Evolutionary conservation across 768 basidiomycete species (phyloP).

Genomic region (Suillus tomentosus): DNA sequence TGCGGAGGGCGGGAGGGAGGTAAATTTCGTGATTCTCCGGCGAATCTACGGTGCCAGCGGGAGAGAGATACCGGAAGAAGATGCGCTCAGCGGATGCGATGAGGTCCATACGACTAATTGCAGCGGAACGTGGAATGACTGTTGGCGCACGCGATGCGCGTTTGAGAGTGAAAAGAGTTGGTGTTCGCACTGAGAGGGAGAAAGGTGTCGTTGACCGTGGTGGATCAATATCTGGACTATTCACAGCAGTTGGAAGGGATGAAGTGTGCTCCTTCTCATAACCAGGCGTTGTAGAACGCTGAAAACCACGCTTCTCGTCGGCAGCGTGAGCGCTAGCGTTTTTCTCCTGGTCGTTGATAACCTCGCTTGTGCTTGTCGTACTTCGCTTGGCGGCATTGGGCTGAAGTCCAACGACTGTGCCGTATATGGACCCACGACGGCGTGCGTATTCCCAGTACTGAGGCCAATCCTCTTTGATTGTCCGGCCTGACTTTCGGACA

Average conservation of each 20-base stretch:
- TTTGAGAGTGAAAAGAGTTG: slow-evolving; percentile 72
- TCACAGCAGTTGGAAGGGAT: slow-evolving; percentile 49
- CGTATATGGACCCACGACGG: slow-evolving; percentile 89
- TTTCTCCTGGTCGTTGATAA: slow-evolving; percentile 71
- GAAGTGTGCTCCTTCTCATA: slow-evolving; percentile 38
- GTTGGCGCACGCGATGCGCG: slow-evolving; percentile 91
- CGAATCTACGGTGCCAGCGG: too few species aligned
- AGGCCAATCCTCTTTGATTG: slow-evolving; percentile 97
- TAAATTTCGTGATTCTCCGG: too few species aligned
- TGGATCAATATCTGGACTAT: slow-evolving; percentile 41
- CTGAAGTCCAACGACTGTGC: slow-evolving; percentile 80
- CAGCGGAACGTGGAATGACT: slow-evolving; percentile 51
- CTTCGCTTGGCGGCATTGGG: slow-evolving; percentile 70
- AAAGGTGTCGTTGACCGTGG: slow-evolving; percentile 81
- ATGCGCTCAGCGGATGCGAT: too few species aligned
- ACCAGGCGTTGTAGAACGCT: slow-evolving; percentile 50
- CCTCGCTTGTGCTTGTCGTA: slow-evolving; percentile 77
- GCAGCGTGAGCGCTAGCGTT: slow-evolving; percentile 51
- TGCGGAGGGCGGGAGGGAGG: too few species aligned
- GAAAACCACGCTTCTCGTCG: slow-evolving; percentile 50
- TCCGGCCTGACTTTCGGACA: slow-evolving; percentile 89
- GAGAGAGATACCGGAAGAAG: too few species aligned
- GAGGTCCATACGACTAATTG: too few species aligned
- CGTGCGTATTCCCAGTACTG: slow-evolving; percentile 97
- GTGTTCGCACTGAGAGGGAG: slow-evolving; percentile 72